Percentiles rank a stretch among this genome's conserved stretches.
Conservation (phyloP, 306 rosid genomes). For the Mimosa pudica region DNA sequence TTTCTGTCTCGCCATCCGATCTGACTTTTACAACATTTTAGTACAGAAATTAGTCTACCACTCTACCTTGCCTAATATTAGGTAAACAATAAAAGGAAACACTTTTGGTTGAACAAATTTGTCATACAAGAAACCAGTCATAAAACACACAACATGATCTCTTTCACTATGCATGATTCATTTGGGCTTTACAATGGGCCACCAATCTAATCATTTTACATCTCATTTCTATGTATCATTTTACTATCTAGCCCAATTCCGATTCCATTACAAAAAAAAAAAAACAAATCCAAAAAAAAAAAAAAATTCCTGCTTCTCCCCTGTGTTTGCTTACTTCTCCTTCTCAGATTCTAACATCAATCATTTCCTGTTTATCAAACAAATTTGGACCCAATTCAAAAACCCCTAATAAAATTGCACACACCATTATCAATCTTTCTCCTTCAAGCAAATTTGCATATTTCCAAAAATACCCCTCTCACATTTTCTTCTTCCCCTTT, state of each 20-base stretch:
- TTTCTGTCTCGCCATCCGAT: too few relatives aligned
- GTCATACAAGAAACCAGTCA: too few relatives aligned
- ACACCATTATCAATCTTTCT: constrained; percentile 34
- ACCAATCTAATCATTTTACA: too few relatives aligned
- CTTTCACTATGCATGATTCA: neutral
- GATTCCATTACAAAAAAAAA: neutral
- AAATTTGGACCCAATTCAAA: constrained; percentile 20
- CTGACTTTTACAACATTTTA: too few relatives aligned
- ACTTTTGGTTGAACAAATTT: too few relatives aligned
- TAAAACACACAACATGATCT: neutral
- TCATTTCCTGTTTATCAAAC: constrained; percentile 31
- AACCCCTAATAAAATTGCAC: constrained; percentile 44
- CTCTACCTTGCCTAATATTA: neutral
- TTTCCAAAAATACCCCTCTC: constrained; percentile 25
- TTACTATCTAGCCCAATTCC: neutral
- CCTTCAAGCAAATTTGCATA: constrained; percentile 45
- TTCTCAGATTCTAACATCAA: constrained; percentile 31
- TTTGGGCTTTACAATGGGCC: constrained; percentile 2
- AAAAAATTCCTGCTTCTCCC: neutral
- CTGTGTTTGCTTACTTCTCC: constrained; percentile 8
- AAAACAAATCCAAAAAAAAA: neutral
- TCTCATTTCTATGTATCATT: neutral
- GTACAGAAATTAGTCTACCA: neutral
- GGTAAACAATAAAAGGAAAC: neutral
- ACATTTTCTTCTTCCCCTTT: constrained; percentile 39